A percentile compares a stretch with the other conserved stretches of the same genome.
phyloP scores from a whole-genome alignment of 1,284 basidiomycete genomes.

The Takashimella tepidaria region DNA sequence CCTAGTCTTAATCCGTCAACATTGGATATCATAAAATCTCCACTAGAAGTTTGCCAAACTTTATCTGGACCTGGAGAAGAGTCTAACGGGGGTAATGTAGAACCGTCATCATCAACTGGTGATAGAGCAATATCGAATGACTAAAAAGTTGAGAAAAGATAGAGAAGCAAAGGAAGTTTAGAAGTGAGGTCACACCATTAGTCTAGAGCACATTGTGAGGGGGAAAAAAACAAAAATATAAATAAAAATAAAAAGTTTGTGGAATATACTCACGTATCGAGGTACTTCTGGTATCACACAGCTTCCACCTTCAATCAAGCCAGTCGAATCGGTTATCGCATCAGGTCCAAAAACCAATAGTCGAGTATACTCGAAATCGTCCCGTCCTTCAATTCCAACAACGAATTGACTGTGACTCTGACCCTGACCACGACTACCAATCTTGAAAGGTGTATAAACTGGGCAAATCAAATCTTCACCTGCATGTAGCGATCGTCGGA shows the following conservation, averaged over 20 bases:
- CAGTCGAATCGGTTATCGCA: conserved; percentile 19
- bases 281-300: conserved; percentile 67
- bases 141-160: conserved; percentile 10
- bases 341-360: conserved; percentile 56
- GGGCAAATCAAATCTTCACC: conserved; percentile 68
- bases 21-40: conserved; percentile 65
- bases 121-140: conserved; percentile 69
- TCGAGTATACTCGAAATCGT: conserved; percentile 72
- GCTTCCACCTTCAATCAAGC: conserved; percentile 12
- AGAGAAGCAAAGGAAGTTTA: background rate
- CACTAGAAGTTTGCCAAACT: conserved; percentile 54
- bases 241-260: background rate
- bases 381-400: conserved; percentile 63
- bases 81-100: conserved; percentile 60
- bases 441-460: conserved; percentile 54
- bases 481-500: conserved; percentile 58
- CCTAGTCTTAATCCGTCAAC: conserved; percentile 68
- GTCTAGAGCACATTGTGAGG: no score
- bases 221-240: background rate
- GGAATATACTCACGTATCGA: conserved; percentile 57
- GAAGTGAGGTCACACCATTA: background rate
- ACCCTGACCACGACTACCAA: no score
- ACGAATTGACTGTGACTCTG: no score
- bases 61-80: conserved; percentile 62
- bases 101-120: conserved; percentile 50